Evolutionary conservation across 176 grass and related monocot species (phyloP).

Genomic region (Lolium perenne): DNA sequence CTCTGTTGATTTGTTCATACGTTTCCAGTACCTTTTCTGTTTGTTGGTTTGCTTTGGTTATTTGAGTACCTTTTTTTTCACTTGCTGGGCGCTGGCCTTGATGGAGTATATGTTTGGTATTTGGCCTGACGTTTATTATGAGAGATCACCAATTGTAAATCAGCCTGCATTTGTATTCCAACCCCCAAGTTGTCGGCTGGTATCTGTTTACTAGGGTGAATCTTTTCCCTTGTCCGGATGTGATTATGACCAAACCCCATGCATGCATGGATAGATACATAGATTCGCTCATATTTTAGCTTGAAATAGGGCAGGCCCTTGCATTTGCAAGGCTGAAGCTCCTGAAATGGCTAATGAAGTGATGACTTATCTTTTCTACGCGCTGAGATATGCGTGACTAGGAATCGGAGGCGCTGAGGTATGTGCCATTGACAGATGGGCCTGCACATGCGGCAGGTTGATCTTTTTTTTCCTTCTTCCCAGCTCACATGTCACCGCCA

Average conservation of each 20-base stretch:
- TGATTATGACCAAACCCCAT: too few relatives aligned
- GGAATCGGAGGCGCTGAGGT: background rate
- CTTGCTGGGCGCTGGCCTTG: background rate
- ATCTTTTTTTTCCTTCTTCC: background rate
- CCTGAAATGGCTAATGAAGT: background rate
- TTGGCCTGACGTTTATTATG: background rate
- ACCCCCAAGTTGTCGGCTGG: background rate
- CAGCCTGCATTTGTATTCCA: background rate
- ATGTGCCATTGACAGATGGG: background rate
- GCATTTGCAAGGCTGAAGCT: slow-evolving; percentile 2
- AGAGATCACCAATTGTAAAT: too few relatives aligned
- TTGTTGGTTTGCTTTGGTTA: slow-evolving; percentile 31
- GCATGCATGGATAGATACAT: too few relatives aligned
- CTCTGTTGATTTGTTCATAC: background rate
- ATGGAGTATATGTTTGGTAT: background rate
- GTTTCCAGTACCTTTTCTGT: slow-evolving; percentile 21
- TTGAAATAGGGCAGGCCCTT: background rate
- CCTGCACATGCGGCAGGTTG: background rate
- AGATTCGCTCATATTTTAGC: background rate
- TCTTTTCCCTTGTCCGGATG: too few relatives aligned
- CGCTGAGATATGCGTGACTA: too few relatives aligned
- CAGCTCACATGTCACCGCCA: background rate
- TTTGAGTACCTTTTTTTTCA: background rate
- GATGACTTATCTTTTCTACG: background rate
- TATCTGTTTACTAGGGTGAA: background rate